Base-by-base conservation (phyloP, 2,329 filamentous ascomycete genomes). In the Bertia moriformis region DNA sequence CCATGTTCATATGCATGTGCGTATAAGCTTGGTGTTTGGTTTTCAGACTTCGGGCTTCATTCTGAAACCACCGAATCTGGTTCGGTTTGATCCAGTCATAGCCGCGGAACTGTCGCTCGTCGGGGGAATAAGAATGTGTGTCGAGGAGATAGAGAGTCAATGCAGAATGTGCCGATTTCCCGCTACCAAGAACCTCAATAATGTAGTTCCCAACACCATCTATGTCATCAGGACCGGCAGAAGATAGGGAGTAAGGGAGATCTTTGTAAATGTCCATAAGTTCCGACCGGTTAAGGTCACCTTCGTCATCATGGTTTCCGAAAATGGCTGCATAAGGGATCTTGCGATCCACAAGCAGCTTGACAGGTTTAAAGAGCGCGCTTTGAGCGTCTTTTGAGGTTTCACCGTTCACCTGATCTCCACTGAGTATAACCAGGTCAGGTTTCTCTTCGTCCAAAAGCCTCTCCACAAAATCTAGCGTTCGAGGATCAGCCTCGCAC, bases 271-370 rank as follows among this genome's bases (percentile, higher is more conserved):
- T 62, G n/a, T 63, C 58, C 74, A 81, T 81, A 40, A 72, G 63
- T 13, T 68, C 64, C 7, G 59, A 54, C 40, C 78, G 69, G n/a
- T 66, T 66, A 19, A 82, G 63, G 18, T 35, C 15, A 18, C 78
- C 78, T 62, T 83, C 78, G 45, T 80, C 73, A 48, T 84, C 78
- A 54, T 84, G 79, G 48, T 84, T 84, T 43, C 79, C 79, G 51
- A 83, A 82, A 35, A 84, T 82, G 42, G 73, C 70, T 24, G 78
- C 77, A 48, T 77, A 83, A 0, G 79, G 79, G 37, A 83, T 79
- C 43, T 70, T 70, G 47, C 75, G 74, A 49, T 73, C 65, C 37
- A 77, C 70, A 37, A 84, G 65, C 19, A 78, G 65, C 39, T 75
- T 74, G 27, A 74, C 71, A 44, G 78, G 73, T 55, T 84, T 84